phyloP scores from a whole-genome alignment of 163 green algal species.

The Scenedesmus sp. region DNA sequence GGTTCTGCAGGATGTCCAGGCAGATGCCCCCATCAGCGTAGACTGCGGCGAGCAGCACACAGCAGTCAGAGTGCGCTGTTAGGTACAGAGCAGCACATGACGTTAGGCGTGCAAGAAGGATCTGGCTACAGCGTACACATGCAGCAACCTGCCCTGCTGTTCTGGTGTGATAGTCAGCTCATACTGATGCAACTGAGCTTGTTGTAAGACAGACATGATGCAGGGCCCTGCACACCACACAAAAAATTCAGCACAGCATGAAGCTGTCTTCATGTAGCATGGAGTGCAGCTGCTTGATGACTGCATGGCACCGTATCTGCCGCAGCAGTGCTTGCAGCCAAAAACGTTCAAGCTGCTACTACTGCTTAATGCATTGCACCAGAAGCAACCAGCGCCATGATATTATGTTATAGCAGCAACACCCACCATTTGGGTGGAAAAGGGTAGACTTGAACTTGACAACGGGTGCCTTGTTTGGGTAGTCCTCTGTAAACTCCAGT shows the following conservation, averaged over 20 bases:
- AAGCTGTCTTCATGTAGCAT: background rate
- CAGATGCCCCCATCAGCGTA: slow-evolving; percentile 94
- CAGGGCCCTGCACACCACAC: too few relatives aligned
- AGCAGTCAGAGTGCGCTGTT: background rate
- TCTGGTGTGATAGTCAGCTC: background rate
- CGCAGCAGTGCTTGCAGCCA: background rate
- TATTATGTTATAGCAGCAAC: background rate
- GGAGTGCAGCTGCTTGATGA: background rate
- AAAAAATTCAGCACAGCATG: background rate
- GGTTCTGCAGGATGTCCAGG: slow-evolving; percentile 96
- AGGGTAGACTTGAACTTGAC: slow-evolving; percentile 94
- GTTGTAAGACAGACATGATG: background rate
- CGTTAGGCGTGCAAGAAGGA: background rate
- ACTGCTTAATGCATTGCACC: background rate
- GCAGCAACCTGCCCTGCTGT: background rate
- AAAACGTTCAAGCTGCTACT: background rate
- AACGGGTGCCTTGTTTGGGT: slow-evolving; percentile 92
- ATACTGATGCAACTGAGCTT: background rate
- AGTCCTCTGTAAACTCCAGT: slow-evolving; percentile 93
- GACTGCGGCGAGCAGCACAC: slow-evolving; percentile 69
- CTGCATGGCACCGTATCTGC: background rate
- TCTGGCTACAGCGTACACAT: background rate
- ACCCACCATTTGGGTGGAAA: slow-evolving; percentile 95
- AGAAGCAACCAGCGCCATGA: background rate
- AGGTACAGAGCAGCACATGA: background rate